Percentiles rank a stretch among this genome's conserved stretches.
These are phyloP conservation scores for Bolboschoenus planiculmis DNA, from an alignment of 176 grass and related monocot species.

Conservation along the genomic window DNA sequence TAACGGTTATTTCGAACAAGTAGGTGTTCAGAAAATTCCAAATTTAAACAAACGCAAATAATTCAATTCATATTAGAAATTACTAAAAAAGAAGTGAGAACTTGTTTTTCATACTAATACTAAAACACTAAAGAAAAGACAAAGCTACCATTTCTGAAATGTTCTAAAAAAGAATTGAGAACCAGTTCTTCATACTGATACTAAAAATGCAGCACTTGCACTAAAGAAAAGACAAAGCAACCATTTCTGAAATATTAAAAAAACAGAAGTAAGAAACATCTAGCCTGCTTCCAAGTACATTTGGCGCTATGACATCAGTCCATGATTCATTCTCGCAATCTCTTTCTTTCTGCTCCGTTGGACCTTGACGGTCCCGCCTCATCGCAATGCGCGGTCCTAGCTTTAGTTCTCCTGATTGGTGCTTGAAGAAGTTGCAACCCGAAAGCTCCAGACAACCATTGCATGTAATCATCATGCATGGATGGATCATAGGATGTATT, in stretches of 20 bases:
- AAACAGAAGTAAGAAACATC: neutral
- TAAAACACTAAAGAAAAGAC: neutral
- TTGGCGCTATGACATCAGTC: neutral
- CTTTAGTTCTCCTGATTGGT: neutral
- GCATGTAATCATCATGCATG: neutral
- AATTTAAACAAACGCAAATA: neutral
- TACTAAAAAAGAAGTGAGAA: too few species aligned
- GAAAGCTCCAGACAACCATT: neutral
- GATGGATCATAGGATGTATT: neutral
- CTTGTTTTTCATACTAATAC: too few species aligned
- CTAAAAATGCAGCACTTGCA: neutral
- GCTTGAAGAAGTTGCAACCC: neutral
- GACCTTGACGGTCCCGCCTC: neutral
- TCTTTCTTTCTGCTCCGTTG: neutral
- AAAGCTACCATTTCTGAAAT: neutral
- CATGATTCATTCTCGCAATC: neutral
- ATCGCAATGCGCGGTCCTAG: neutral
- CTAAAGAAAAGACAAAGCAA: neutral
- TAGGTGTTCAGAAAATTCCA: neutral
- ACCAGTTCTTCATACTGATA: too few species aligned
- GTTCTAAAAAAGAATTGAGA: neutral
- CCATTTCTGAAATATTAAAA: neutral
- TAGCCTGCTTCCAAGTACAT: neutral
- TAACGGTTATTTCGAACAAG: neutral
- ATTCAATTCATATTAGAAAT: neutral